Evolutionary conservation across 352 stramenopile genomes (phyloP), one percentile per base, ranked within the genome.

Genomic region (Globisporangium recalcitrans): DNA sequence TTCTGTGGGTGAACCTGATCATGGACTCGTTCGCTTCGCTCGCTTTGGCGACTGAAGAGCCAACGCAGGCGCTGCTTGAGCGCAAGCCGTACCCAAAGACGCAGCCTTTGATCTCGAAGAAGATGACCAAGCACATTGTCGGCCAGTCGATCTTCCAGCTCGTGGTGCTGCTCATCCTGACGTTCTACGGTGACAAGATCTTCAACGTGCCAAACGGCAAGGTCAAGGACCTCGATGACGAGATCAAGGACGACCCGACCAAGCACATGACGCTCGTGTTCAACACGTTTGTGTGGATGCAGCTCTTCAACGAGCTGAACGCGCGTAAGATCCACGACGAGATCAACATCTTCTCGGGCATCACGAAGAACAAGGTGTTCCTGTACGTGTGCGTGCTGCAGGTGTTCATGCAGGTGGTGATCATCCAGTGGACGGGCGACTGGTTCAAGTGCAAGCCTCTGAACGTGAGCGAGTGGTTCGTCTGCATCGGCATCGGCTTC

Each of bases 1-100:
- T 99, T 88, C 76, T 99, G 16, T 99, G 95, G 95, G 90, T 99
- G 21, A 98, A 99, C 70, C 69, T 99, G 32, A 98, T 98, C 70
- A 99, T 98, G 94, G 95, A 98, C 73, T 97, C 90, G 16, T 97
- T 98, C 65, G 95, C 93, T 8, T 95, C 95, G 34, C 72, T 98
- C 8, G 94, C 95, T n/a, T 78, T 99, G 34, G 93, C 90, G 29
- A 98, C 96, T 8, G 96, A 98, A 76, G 80, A 91, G 48, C 96
- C 96, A 2, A 93, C 78, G 1, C 58, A 78, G 29, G 68, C 80
- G 26, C 77, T 99, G 14, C 77, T 99, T 10, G 73, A 96, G n/a
- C 82, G 93, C 46, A 85, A 85, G 52, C 96, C 96, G 11, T 98
- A 98, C 78, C 79, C 80, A 29, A 83, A 93, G 54, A 90, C 93